Conservation (phyloP, 768 basidiomycete genomes). For the Boletus sensibilis region DNA sequence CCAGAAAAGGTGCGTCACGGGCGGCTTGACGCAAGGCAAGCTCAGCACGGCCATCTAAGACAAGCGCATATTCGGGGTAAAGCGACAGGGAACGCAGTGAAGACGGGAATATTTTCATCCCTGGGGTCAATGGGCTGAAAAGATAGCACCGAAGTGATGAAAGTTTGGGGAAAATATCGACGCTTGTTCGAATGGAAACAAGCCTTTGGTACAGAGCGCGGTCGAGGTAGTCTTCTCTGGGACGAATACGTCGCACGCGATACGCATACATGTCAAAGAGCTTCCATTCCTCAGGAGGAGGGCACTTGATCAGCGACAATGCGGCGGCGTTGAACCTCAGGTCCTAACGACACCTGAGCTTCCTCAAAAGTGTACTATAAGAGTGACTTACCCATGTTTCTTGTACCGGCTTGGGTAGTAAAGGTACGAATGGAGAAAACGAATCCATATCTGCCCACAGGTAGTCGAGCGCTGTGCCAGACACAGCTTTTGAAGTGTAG, state of each 20-base stretch:
- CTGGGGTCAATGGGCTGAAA: constrained; percentile 8
- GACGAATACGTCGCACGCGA: constrained; percentile 14
- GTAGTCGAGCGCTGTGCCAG: constrained; percentile 12
- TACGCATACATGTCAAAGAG: constrained; percentile 16
- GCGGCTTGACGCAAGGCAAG: constrained; percentile 17
- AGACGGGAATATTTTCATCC: constrained; percentile 14
- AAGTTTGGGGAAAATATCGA: constrained; percentile 14
- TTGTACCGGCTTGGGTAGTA: constrained; percentile 10
- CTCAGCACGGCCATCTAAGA: constrained; percentile 14
- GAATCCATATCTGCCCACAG: constrained; percentile 22
- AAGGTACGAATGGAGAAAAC: constrained; percentile 14
- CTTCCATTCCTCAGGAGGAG: constrained; percentile 13
- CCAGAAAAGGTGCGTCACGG: constrained; percentile 10
- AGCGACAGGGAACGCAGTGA: constrained; percentile 14
- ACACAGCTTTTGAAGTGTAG: constrained; percentile 13
- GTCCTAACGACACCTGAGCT: constrained; percentile 2
- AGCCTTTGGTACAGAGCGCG: constrained; percentile 19
- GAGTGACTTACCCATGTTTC: constrained; percentile 11
- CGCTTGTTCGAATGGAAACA: constrained; percentile 7
- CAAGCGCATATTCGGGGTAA: constrained; percentile 11
- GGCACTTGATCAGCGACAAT: constrained; percentile 10
- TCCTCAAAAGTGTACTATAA: background rate
- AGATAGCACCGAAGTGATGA: constrained; percentile 12
- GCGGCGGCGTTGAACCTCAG: constrained; percentile 2
- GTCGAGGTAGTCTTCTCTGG: constrained; percentile 6